Evolutionary conservation across 805 yeast species (phyloP), one percentile per base, ranked within the genome.

Genomic region (Nakazawaea ernobii): DNA sequence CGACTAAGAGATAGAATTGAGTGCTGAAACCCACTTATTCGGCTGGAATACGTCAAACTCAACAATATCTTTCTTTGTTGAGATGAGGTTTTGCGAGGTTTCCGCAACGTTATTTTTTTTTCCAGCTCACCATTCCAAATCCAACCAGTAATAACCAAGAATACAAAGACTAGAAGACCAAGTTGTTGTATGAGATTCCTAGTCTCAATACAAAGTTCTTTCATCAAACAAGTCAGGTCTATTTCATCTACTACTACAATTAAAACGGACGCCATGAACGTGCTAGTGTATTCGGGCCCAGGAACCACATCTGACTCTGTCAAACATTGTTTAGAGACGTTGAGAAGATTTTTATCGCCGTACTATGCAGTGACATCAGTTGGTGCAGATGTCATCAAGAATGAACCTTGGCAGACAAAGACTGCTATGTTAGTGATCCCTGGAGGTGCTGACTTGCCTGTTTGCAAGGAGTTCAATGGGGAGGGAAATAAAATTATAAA

Each of bases 391-490:
- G 77, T 85, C 0, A 59, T 94, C 15, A 64, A 75, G 44, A 74
- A 79, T 24, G 97, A 94, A 57, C 97, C 99, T 0, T 94, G 99
- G 99, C 74, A 75, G 52, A 57, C 77, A 7, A 86, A 86, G 57
- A 86, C 97, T 0, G 70, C 95, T 0, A 68, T 87, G 53, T 60
- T 94, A 38, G 96, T 90, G 1, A 63, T 94, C 27, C 99, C 99
- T 0, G 99, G 99, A 4, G 99, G 99, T 7, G 97, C 98, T 0
- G 99, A 94, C 61, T 67, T 89, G 43, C 97, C 97, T 0, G 79
- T 84, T 54, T 87, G 96, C 53, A 70, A 73, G 45, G 78, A 75
- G 4, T 74, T 95, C 52, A 82, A 84, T 57, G 92, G 95, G 1
- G 66, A 64, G 1, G 88, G 90, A 0, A 86, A 84, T 56, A 57